Base-by-base conservation (phyloP, 768 basidiomycete species). In the Tricholoma hemisulphureum region DNA sequence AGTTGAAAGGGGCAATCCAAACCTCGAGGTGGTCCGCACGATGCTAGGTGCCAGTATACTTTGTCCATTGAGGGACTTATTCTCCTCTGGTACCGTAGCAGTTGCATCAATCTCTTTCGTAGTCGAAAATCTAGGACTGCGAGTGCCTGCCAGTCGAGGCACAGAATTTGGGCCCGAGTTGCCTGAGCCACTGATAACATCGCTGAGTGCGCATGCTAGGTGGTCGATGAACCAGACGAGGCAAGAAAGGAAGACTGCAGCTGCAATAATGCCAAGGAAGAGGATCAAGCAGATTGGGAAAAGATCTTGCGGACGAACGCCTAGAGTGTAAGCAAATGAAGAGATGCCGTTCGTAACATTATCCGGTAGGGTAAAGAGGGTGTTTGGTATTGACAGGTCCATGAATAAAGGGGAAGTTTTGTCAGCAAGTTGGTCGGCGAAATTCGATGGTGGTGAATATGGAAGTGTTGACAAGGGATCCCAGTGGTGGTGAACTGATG, bases 321-420 rank as follows among this genome's bases (percentile, higher is more conserved):
- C 97, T 39, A 96, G 75, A 11, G 91, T 81, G 67, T 87, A 88
- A 1, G 95, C 91, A 68, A 95, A 95, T 2, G 90, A 87, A 14
- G 84, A 77, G 45, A 99, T 86, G 2, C 96, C 96, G 8, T 76
- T 64, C 0, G 87, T 80, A 6, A 80, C 75, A 63, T 85, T 77
- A 11, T 74, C 64, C 8, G 89, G 88, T 56, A 91, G 83, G 57
- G 81, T 83, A 75, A 89, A 91, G 45, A 96, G 76, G 28, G 80
- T 75, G 66, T 97, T 97, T 18, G 88, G 81, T 14, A 83, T 77
- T 21, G 76, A 71, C 1, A 81, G 61, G 66, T 96, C 77, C 61
- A 98, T 80, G 73, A 83, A 98, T 28, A 99, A 78, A 9, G 89
- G 85, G 1, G 93, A 95, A 35, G 71, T 73, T 14, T 77, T 72